These are phyloP conservation scores for Clavispora carvajalis DNA, from an alignment of 805 yeast species.

Conservation along the genomic window DNA sequence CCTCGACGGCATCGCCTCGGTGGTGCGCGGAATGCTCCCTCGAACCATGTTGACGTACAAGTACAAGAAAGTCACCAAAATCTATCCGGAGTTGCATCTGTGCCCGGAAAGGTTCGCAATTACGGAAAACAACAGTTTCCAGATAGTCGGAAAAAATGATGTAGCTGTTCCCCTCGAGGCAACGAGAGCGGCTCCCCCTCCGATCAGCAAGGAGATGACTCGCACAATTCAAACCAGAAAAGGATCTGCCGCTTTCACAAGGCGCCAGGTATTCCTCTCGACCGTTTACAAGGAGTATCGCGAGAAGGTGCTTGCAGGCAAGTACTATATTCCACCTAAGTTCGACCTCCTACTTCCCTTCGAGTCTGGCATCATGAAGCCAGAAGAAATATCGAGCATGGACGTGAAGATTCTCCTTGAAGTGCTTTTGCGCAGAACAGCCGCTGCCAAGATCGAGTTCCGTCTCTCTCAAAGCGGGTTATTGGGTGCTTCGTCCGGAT, in stretches of 20 bases:
- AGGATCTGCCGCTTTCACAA: slow-evolving; percentile 1
- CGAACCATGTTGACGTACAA: slow-evolving; percentile 21
- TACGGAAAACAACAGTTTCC: slow-evolving; percentile 7
- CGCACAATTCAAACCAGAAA: not conserved
- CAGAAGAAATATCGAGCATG: slow-evolving; percentile 23
- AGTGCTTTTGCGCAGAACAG: slow-evolving; percentile 33
- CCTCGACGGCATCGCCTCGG: slow-evolving; percentile 14
- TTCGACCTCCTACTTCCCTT: slow-evolving; percentile 27
- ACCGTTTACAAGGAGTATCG: slow-evolving; percentile 25
- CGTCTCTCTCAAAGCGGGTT: slow-evolving; percentile 15
- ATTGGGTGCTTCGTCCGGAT: not conserved
- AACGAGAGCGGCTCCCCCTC: not conserved
- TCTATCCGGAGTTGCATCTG: slow-evolving; percentile 10
- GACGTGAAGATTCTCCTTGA: slow-evolving; percentile 32
- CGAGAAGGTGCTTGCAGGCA: slow-evolving; percentile 19
- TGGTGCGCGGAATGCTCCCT: slow-evolving; percentile 29
- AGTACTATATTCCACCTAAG: slow-evolving; percentile 19
- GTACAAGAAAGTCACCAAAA: slow-evolving; percentile 12
- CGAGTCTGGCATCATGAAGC: slow-evolving; percentile 21
- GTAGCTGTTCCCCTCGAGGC: slow-evolving; percentile 2
- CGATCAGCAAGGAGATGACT: not conserved
- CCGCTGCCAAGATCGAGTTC: slow-evolving; percentile 37
- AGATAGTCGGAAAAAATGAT: not conserved
- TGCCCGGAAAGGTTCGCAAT: slow-evolving; percentile 6
- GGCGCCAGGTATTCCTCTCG: slow-evolving; percentile 13